Conservation (phyloP, 345 rosid genomes). For the Eucalyptus melliodora region DNA sequence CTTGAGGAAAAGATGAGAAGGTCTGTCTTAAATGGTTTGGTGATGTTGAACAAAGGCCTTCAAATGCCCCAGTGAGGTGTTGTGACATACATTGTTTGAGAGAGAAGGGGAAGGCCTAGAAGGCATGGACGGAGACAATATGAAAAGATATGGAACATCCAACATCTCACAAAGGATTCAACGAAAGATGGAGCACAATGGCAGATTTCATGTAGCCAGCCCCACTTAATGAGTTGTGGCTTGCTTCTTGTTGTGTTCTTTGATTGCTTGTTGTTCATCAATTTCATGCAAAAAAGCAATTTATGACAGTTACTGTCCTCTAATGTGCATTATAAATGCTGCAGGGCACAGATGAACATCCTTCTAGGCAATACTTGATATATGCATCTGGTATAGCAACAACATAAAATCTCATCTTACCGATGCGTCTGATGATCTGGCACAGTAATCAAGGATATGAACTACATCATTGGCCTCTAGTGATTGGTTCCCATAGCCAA, state of each 20-base stretch:
- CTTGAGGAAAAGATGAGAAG: neutral
- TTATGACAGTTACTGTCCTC: neutral
- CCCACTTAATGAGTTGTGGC: neutral
- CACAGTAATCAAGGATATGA: conserved; percentile 52
- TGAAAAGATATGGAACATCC: neutral
- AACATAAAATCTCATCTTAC: conserved; percentile 24
- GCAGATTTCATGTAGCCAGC: neutral
- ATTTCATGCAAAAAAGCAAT: neutral
- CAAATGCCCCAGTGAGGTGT: neutral
- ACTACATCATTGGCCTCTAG: conserved; percentile 30
- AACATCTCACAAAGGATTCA: neutral
- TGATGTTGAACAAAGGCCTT: neutral
- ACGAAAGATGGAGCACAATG: neutral
- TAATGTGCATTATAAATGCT: neutral
- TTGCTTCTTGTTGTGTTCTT: neutral
- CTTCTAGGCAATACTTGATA: neutral
- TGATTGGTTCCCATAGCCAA: conserved; percentile 9
- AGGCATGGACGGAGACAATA: neutral
- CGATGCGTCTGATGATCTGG: conserved; percentile 57
- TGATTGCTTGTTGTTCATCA: neutral
- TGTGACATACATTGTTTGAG: neutral
- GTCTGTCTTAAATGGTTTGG: neutral
- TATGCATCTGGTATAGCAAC: neutral
- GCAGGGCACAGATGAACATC: neutral
- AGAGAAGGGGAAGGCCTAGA: neutral